Percentiles rank a stretch among this genome's conserved stretches.
These are phyloP conservation scores for Musa troglodytarum DNA, from an alignment of 176 grass and related monocot species.

Conservation along the genomic window DNA sequence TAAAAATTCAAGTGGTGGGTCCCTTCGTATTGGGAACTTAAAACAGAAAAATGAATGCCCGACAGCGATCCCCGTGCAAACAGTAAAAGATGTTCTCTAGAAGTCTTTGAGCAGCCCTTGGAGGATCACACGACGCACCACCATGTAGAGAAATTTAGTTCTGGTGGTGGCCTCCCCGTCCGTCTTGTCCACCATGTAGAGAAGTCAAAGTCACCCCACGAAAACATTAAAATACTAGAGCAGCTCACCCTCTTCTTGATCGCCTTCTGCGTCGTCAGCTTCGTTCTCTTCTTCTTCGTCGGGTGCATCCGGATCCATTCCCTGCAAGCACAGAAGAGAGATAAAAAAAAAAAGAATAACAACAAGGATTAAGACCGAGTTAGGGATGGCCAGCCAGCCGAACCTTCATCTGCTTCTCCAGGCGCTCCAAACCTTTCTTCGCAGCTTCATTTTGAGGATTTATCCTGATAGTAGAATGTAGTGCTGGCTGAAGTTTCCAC, in stretches of 20 bases:
- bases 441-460: constrained; percentile 89
- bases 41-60: too few relatives aligned
- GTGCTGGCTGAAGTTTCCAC: background rate
- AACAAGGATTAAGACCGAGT: background rate
- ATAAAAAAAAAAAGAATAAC: too few relatives aligned
- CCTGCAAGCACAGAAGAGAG: constrained; percentile 26
- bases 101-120: too few relatives aligned
- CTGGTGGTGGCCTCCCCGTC: too few relatives aligned
- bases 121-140: too few relatives aligned
- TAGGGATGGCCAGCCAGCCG: background rate
- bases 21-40: too few relatives aligned
- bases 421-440: constrained; percentile 83
- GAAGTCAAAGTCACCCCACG: too few relatives aligned
- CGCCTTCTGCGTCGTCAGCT: constrained; percentile 59
- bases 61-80: too few relatives aligned
- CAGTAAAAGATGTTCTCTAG: too few relatives aligned
- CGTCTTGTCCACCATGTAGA: too few relatives aligned
- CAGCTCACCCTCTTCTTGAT: constrained; percentile 71
- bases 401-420: constrained; percentile 99
- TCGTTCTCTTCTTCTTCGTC: constrained; percentile 94
- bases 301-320: constrained; percentile 86
- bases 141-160: too few relatives aligned
- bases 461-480: constrained; percentile 33
- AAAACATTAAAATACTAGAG: constrained; percentile 24
- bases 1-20: too few relatives aligned